These are phyloP conservation scores for Fraxinus quadrangulata DNA, from an alignment of 257 asterid genomes.

Conservation along the genomic window DNA sequence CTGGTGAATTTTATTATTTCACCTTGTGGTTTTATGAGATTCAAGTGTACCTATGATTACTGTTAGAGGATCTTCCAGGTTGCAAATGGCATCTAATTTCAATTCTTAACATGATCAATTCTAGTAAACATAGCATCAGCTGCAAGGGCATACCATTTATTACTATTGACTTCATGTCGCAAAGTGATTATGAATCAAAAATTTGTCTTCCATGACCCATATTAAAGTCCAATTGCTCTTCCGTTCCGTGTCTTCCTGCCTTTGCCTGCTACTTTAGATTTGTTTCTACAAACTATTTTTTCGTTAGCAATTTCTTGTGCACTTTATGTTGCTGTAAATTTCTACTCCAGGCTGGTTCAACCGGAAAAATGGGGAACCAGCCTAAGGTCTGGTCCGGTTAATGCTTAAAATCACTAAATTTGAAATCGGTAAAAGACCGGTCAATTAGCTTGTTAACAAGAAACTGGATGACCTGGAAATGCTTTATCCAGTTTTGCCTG, in stretches of 20 bases:
- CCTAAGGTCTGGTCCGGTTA: too few species aligned
- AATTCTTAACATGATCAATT: background rate
- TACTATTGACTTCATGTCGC: background rate
- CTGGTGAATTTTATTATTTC: background rate
- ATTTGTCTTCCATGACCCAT: background rate
- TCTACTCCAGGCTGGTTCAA: background rate
- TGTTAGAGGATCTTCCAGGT: background rate
- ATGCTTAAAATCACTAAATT: too few species aligned
- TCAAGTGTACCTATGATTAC: background rate
- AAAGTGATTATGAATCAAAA: background rate
- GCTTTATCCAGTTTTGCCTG: too few species aligned
- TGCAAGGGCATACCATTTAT: background rate
- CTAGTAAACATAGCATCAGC: background rate
- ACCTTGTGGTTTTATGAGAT: background rate
- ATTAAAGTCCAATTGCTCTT: background rate
- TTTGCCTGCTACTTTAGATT: background rate
- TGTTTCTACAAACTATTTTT: background rate
- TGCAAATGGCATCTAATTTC: background rate
- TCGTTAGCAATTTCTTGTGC: background rate
- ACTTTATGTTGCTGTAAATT: background rate
- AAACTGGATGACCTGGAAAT: too few species aligned
- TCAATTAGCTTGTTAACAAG: too few species aligned
- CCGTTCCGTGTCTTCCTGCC: background rate
- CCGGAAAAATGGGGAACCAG: too few species aligned
- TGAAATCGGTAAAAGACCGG: too few species aligned